Conservation (phyloP, 345 rosid species). For the Citrus reticulata region DNA sequence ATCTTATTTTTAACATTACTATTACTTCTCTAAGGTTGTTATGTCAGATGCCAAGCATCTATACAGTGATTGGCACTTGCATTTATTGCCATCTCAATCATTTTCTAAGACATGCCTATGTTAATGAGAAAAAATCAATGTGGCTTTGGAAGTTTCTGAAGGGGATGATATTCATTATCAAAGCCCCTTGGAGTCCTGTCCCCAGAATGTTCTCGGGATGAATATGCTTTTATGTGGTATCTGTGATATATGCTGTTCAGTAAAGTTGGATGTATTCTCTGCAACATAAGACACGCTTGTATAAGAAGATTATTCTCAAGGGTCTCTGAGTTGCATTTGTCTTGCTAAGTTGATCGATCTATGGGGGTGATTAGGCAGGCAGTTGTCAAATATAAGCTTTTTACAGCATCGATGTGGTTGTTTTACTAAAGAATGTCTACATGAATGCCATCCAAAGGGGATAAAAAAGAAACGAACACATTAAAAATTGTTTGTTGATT, state of each 20-base stretch:
- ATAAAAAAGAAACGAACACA: neutral
- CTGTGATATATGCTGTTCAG: neutral
- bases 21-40: neutral
- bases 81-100: neutral
- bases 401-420: neutral
- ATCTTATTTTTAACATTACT: neutral
- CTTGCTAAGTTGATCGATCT: neutral
- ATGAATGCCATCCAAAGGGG: neutral
- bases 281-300: neutral
- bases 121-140: neutral
- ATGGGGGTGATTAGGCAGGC: neutral
- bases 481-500: neutral
- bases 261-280: constrained; percentile 3
- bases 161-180: neutral
- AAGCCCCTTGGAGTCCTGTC: neutral
- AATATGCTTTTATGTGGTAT: constrained; percentile 4
- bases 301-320: neutral
- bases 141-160: neutral
- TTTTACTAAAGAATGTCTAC: neutral
- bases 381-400: neutral
- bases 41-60: neutral
- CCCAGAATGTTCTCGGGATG: neutral
- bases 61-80: neutral
- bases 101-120: neutral
- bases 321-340: neutral